Base-by-base conservation (phyloP, 208 protist species). In the Leishmania martiniquensis region DNA sequence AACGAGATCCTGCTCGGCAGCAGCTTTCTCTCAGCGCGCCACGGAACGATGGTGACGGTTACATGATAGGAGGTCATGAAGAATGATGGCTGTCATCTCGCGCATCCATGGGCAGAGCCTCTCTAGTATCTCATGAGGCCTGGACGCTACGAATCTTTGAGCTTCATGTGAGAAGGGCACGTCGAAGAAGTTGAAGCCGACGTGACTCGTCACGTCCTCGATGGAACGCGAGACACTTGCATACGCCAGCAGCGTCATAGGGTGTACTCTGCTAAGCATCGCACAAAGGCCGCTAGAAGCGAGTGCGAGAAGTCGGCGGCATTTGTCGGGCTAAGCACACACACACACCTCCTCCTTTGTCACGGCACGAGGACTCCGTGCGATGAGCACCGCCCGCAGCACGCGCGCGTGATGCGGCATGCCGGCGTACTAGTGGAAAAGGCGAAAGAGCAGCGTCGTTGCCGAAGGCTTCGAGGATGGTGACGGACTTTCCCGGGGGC, bases 11-110 rank as follows among this genome's bases (percentile, higher is more conserved):
- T 91, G 67, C 81, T 84, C 29, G 82, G 84, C 51, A 93, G 72
- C 0, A 86, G 73, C 34, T 68, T 37, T 9, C 82, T 73, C 20
- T 85, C 93, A 1, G 92, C 92, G 65, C 90, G 77, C 93, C 93
- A 98, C 57, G 86, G 97, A 77, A 94, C 98, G 45, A 97, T 77
- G 2, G 91, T 69, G 20, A 95, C 93, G 17, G 91, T 90, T 2
- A 93, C 82, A 81, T 98, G 96, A 83, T 98, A 95, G 77, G 91
- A n/a, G 93, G 81, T 81, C 91, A 72, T 96, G 88, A 62, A 91
- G 76, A n/a, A n/a, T n/a, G 78, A 93, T 93, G 10, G 88, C 91
- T 49, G 94, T 83, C 4, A 83, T 85, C 75, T 92, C 91, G 70
- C 78, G 87, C 62, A 94, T 73, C 25, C 90, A 85, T 2, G 92